These are phyloP conservation scores for Botrytis squamosa DNA, from an alignment of 2,329 filamentous ascomycete species.

Conservation along the genomic window DNA sequence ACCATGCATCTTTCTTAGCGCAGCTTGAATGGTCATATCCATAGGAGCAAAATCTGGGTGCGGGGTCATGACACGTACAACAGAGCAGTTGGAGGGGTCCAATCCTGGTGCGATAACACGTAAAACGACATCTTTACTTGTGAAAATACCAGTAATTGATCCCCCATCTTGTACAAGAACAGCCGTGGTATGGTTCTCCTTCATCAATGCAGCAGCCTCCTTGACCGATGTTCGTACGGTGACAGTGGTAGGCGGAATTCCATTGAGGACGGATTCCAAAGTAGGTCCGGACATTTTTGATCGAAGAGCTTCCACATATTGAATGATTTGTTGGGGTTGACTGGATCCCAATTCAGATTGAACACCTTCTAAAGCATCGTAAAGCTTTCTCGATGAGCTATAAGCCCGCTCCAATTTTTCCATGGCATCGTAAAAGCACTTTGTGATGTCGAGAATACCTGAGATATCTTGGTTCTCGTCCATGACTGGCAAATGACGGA, in stretches of 20 bases:
- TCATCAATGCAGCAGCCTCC: constrained; percentile 94
- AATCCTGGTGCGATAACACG: constrained; percentile 96
- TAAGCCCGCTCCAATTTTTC: constrained; percentile 98
- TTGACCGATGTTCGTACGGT: constrained; percentile 94
- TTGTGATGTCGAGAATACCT: constrained; percentile 96
- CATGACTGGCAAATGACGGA: constrained; percentile 97
- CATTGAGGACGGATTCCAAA: constrained; percentile 88
- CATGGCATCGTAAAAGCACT: constrained; percentile 99
- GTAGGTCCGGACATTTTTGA: constrained; percentile 98
- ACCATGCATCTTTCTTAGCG: constrained; percentile 99
- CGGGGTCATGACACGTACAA: constrained; percentile 98
- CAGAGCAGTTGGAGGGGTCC: constrained; percentile 91
- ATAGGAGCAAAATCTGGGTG: constrained; percentile 98
- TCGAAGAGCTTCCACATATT: constrained; percentile 94
- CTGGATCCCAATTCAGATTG: constrained; percentile 94
- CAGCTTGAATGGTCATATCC: constrained; percentile 98
- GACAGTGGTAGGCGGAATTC: constrained; percentile 88
- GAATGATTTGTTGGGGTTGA: constrained; percentile 97
- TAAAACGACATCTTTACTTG: constrained; percentile 97
- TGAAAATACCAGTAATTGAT: constrained; percentile 98
- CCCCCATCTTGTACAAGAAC: constrained; percentile 95
- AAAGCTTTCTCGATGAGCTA: constrained; percentile 94
- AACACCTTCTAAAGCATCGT: constrained; percentile 95
- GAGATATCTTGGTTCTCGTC: constrained; percentile 99
- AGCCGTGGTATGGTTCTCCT: constrained; percentile 97